Evolutionary conservation across 2,329 filamentous ascomycete species (phyloP).

Genomic region (Pseudocercospora pini-densiflorae): DNA sequence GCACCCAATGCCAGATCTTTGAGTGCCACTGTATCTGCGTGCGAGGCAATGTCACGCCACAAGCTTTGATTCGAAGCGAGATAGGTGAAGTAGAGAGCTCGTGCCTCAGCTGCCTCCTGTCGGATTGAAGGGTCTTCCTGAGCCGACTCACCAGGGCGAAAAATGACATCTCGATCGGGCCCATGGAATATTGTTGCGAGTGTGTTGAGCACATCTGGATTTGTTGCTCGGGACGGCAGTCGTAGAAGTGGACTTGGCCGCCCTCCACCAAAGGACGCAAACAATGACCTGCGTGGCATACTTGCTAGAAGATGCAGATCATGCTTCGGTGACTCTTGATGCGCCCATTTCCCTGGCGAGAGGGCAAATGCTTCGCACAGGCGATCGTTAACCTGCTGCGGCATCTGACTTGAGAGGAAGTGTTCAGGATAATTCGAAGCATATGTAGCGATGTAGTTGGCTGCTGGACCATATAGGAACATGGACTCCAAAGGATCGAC

Average conservation of each 20-base stretch:
- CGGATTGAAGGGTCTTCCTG: constrained; percentile 40
- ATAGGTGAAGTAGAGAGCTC: constrained; percentile 61
- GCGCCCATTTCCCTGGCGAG: constrained; percentile 55
- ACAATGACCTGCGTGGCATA: constrained; percentile 58
- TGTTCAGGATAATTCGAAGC: constrained; percentile 60
- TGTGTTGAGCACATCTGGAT: constrained; percentile 58
- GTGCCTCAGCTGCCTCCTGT: constrained; percentile 57
- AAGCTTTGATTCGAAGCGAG: constrained; percentile 55
- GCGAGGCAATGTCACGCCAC: constrained; percentile 57
- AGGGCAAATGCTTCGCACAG: constrained; percentile 53
- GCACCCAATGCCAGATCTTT: constrained; percentile 61
- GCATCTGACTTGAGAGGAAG: constrained; percentile 53
- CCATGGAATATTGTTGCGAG: constrained; percentile 62
- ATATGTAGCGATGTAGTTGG: constrained; percentile 63
- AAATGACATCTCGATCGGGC: constrained; percentile 45
- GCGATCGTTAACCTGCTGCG: constrained; percentile 53
- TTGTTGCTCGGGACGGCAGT: constrained; percentile 58
- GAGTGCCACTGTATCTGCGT: constrained; percentile 63
- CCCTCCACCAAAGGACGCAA: constrained; percentile 44
- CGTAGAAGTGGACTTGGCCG: constrained; percentile 51
- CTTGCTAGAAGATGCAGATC: constrained; percentile 63
- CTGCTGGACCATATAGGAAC: constrained; percentile 60
- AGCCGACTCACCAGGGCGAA: constrained; percentile 22
- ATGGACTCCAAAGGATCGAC: constrained; percentile 57
- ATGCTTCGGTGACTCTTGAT: constrained; percentile 57